Evolutionary conservation across 106 monocot genomes (phyloP), one percentile per base, ranked within the genome.

Genomic region (Narthecium ossifragum): DNA sequence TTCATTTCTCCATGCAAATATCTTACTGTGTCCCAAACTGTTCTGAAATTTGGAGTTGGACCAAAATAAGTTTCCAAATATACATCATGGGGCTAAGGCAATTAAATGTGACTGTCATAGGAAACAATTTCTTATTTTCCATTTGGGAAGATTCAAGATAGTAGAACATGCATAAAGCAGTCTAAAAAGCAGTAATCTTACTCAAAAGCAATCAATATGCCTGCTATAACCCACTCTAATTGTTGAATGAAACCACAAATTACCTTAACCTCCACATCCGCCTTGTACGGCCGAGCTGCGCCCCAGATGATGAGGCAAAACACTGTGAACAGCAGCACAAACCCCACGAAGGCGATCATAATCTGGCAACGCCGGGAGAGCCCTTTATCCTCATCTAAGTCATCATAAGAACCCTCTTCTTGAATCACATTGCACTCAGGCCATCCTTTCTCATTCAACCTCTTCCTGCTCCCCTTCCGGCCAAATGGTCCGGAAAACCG

Each of bases 401-500:
- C 93, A 55, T 88, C 82, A 59, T 78, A 89, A 17, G 61, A 47
- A 8, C 85, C 93, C 40, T 88, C 88, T 51, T 85, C 89, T 46
- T 80, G 71, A 28, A 85, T 85, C 41, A 83, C 93, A 26, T 83
- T 65, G 46, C 88, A 80, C 66, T 94, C 93, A 4, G 85, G 85
- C 91, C 91, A 91, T 15, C 79, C 85, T 55, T 81, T 85, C 5
- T 76, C 85, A 51, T 80, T 77, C 66, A 64, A n/a, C 57, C 66
- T 54, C 70, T 82, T 79, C 69, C 65, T 56, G n/a, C 71, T 72
- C 3, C 68, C 66, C 62, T 88, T 85, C 18, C 79, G 40, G 6
- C 81, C 84, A 46, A 98, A 79, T 5, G 76, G 76, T 26, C 96
- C 96, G 8, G 96, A 98, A 67, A 90, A 90, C 22, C 96, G 69